Percentiles rank a stretch among this genome's conserved stretches.
Conservation (phyloP, 176 grass and related monocot genomes). For the Oryza meyeriana region DNA sequence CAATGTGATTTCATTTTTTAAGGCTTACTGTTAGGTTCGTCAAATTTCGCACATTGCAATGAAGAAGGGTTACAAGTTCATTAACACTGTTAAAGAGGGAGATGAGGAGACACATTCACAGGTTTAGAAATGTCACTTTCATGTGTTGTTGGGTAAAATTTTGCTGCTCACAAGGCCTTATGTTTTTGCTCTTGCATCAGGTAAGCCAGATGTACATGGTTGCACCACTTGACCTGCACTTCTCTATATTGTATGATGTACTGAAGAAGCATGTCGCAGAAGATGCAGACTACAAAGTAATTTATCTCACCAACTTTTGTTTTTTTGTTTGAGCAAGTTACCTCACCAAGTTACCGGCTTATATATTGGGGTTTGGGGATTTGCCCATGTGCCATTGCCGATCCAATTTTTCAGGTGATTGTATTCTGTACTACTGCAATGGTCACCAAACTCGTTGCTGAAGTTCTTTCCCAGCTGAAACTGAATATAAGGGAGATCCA, state of each 20-base stretch:
- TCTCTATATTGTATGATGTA: constrained; percentile 63
- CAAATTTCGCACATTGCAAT: constrained; percentile 86
- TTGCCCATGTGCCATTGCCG: constrained; percentile 12
- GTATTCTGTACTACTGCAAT: constrained; percentile 97
- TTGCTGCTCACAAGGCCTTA: background rate
- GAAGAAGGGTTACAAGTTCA: constrained; percentile 70
- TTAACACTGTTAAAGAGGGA: constrained; percentile 91
- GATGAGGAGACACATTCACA: constrained; percentile 89
- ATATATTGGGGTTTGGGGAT: background rate
- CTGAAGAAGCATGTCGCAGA: constrained; percentile 66
- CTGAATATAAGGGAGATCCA: constrained; percentile 92
- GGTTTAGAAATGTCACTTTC: constrained; percentile 41
- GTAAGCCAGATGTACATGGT: constrained; percentile 78
- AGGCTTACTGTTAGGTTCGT: constrained; percentile 53
- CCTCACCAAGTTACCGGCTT: constrained; percentile 3
- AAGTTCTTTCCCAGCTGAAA: constrained; percentile 61
- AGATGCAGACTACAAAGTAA: constrained; percentile 88
- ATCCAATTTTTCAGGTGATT: constrained; percentile 64
- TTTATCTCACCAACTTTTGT: constrained; percentile 21
- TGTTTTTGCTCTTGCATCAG: constrained; percentile 51
- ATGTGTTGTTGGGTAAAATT: constrained; percentile 30
- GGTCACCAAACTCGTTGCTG: constrained; percentile 82
- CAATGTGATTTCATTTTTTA: constrained; percentile 24
- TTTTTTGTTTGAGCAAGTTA: background rate
- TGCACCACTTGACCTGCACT: constrained; percentile 61